Conservation (phyloP, 345 rosid species). For the Fremontodendron californicum region DNA sequence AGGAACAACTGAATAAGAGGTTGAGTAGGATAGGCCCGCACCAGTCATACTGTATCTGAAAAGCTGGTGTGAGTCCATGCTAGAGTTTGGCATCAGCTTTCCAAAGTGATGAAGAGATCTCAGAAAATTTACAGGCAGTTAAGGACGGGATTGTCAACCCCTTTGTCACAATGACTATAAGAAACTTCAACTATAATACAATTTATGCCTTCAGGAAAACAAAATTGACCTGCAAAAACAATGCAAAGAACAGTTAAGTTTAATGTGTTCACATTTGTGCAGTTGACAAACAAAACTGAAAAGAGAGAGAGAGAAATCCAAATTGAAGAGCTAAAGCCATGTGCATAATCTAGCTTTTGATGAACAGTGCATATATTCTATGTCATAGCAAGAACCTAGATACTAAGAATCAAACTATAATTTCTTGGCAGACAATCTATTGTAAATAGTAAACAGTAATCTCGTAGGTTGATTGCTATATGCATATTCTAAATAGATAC, state of each 20-base stretch:
- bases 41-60: slow-evolving; percentile 37
- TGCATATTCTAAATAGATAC: background rate
- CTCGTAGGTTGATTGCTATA: background rate
- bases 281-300: background rate
- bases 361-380: background rate
- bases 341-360: background rate
- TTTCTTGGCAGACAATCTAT: background rate
- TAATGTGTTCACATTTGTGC: background rate
- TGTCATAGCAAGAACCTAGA: slow-evolving; percentile 4
- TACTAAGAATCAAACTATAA: background rate
- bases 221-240: slow-evolving; percentile 29
- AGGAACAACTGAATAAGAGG: slow-evolving; percentile 34
- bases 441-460: background rate
- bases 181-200: slow-evolving; percentile 2
- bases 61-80: slow-evolving; percentile 47
- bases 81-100: slow-evolving; percentile 29
- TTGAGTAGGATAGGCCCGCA: slow-evolving; percentile 38
- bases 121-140: background rate
- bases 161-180: background rate
- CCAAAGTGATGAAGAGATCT: background rate
- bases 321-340: slow-evolving; percentile 5
- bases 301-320: background rate
- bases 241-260: slow-evolving; percentile 12
- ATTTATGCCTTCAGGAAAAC: slow-evolving; percentile 8
- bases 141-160: slow-evolving; percentile 3